Evolutionary conservation across 805 yeast species (phyloP), one percentile per base, ranked within the genome.

Genomic region (Yamadazyma sp.): DNA sequence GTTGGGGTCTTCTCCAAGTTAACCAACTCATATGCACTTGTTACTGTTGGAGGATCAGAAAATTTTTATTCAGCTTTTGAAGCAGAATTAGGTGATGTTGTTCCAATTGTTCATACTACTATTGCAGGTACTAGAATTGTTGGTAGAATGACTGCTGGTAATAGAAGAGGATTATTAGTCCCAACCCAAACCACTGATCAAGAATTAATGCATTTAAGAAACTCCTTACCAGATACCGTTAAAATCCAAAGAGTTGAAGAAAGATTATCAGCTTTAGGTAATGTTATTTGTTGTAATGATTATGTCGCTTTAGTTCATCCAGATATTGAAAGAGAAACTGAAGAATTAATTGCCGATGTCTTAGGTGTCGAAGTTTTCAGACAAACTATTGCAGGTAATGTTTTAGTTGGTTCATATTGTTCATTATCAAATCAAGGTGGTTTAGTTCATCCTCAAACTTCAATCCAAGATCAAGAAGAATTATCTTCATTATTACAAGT

Each of bases 271-370:
- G 98, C 99, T 10, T 70, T 93, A 48, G 99, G 99, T 53, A 93
- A 93, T 53, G 98, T 93, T 44, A 88, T 93, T 55, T 91, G 98
- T 67, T 91, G 98, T 69, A 93, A 93, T 65, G 99, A 93, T 64
- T 93, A 93, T 60, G 99, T 94, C 52, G 99, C 99, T 3, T 76
- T 93, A 47, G 98, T 93, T 36, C 99, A 93, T 65, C 99, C 99
- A 33, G 99, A 93, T 69, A 87, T 93, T 48, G 99, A 93, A 72
- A 82, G 98, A 60, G 99, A 93, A 67, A 93, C 98, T 35, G 99
- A 93, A 69, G 99, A 93, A 70, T 71, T 93, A 51, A 93, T 93
- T 58, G 95, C 98, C 30, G 99, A 93, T 63, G 96, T 89, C 11
- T 75, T 93, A 40, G 99, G 98, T 42, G 99, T 93, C 35, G 99